Base-by-base conservation (phyloP, 768 basidiomycete genomes). In the Sarcodon sp. region DNA sequence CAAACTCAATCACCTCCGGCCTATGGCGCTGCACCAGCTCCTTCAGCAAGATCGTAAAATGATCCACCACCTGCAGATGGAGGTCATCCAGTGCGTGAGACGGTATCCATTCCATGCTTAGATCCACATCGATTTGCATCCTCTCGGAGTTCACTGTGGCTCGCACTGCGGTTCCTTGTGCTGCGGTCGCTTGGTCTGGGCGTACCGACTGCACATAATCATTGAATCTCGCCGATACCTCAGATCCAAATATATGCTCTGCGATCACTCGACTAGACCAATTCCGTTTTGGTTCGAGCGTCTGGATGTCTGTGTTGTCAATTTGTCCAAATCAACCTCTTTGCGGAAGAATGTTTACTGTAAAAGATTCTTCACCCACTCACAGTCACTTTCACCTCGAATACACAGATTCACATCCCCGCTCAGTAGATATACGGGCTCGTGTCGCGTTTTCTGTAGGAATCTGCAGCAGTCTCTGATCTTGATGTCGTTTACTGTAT, bases 401-500 rank as follows among this genome's bases (percentile, higher is more conserved):
- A 78, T 65, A 48, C 72, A 75, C 32, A 89, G 62, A 53, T 83
- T 82, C 43, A 74, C 79, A 62, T 90, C 87, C 43, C 69, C 75
- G 48, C 77, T 85, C 59, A 80, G 79, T 39, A 60, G 47, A 36
- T 87, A 54, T 46, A 73, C 65, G n/a, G 80, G 67, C n/a, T 67
- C 64, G 41, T 56, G 62, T 21, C 63, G 67, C 35, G 54, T 61
- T 47, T 55, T 60, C 43, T 51, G 47, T 52, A 81, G 86, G 60
- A 79, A 83, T 54, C 70, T 64, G 56, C 80, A 83, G 55, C 87
- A 90, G 59, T 89, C 88, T 46, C 83, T 62, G 55, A 91, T 87
- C 35, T 83, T 62, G 46, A 69, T 68, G 55, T 91, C 87, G 55
- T 87, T 87, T 47, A 47, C 39, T 41, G 39, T 41, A 13, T 41